These are phyloP conservation scores for Rubia tinctorum DNA, from an alignment of 305 asterid species.

Conservation along the genomic window DNA sequence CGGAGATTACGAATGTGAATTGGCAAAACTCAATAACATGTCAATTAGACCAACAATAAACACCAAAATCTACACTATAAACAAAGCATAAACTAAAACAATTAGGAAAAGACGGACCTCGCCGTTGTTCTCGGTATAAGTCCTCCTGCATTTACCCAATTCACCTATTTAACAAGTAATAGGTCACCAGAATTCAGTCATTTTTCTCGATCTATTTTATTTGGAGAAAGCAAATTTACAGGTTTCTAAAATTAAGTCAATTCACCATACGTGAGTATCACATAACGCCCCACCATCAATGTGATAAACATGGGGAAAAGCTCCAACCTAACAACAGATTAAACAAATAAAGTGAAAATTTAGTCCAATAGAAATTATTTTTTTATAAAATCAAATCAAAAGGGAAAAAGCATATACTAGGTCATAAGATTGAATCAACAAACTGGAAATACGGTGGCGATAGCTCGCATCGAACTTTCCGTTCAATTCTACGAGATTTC, in stretches of 20 bases:
- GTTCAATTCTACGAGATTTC: slow-evolving; percentile 57
- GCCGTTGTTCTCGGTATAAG: neutral
- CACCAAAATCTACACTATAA: neutral
- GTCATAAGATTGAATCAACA: slow-evolving; percentile 63
- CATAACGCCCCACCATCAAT: slow-evolving; percentile 57
- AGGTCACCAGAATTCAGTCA: neutral
- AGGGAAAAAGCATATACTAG: slow-evolving; percentile 32
- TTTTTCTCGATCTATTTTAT: neutral
- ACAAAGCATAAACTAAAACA: neutral
- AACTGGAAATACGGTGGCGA: slow-evolving; percentile 49
- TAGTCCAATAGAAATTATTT: neutral
- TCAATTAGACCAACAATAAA: neutral
- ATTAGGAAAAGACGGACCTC: slow-evolving; percentile 1
- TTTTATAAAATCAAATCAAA: neutral
- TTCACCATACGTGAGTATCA: slow-evolving; percentile 59
- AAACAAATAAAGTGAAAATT: slow-evolving; percentile 6
- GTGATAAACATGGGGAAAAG: slow-evolving; percentile 72
- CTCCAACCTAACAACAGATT: slow-evolving; percentile 41
- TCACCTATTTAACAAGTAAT: slow-evolving; percentile 19
- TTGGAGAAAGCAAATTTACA: neutral
- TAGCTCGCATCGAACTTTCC: slow-evolving; percentile 57
- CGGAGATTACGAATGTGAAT: neutral
- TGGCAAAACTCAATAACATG: neutral
- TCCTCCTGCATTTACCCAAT: slow-evolving; percentile 20
- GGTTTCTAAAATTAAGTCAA: neutral